Evolutionary conservation across 768 basidiomycete genomes (phyloP), one percentile per base, ranked within the genome.

Genomic region (Mycena vulgaris): DNA sequence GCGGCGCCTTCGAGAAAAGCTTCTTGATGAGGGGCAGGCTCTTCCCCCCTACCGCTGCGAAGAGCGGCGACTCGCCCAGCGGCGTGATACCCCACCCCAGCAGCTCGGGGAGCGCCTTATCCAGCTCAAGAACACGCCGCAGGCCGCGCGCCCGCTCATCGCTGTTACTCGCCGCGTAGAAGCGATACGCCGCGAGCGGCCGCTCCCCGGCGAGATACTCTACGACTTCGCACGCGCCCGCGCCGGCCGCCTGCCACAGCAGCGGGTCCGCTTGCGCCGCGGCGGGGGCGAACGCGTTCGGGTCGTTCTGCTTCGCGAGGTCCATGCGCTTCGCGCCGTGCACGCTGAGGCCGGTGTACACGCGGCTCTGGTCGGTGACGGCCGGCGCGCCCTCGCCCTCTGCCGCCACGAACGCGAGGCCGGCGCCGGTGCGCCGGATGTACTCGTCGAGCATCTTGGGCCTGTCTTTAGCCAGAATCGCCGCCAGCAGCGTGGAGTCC

Each of bases 361-460:
- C 14, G 39, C 39, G 39, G 39, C 39, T 39, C 39, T 8, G 3
- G 14, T 39, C 39, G 39, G 10, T 39, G 9, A 39, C 39, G 39
- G 17, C 39, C 39, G 39, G 39, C 10, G 39, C 14, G 39, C 17
- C 39, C 39, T 39, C 14, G 39, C 17, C 39, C 39, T 39, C 39
- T 3, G 39, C 9, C 3, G 17, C 9, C 9, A 16, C 9, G 39
- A 39, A 8, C 56, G 8, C 67, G 19, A 84, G 68, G 5, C 83
- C 84, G 16, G 69, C 66, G 7, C 89, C 90, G 0, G 86, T 87
- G 25, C 85, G 84, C 11, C 88, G 84, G 58, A 90, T 89, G 53
- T 83, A 86, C 67, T 88, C 87, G 69, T 92, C 85, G 16, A 92
- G 78, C 75, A 90, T 86, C 0, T 86, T 83, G 1, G 81, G 76